These are phyloP conservation scores for Suillus plorans DNA, from an alignment of 768 basidiomycete species.

Conservation along the genomic window DNA sequence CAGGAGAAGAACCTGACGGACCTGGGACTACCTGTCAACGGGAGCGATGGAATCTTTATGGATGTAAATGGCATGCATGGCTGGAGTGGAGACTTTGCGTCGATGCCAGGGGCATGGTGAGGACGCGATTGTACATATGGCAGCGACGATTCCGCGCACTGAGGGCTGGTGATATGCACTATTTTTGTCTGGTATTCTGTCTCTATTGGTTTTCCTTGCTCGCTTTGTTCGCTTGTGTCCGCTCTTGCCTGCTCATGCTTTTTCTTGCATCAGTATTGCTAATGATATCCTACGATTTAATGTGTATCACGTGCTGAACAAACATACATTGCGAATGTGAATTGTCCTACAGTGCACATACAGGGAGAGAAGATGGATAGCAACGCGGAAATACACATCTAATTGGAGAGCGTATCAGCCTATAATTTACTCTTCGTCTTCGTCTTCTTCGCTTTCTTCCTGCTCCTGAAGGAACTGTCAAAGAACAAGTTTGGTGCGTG, in stretches of 20 bases:
- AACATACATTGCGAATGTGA: slow-evolving; percentile 1
- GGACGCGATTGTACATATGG: slow-evolving; percentile 12
- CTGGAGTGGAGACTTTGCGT: slow-evolving; percentile 73
- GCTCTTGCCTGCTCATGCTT: neutral
- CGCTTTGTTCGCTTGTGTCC: neutral
- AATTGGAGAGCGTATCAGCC: neutral
- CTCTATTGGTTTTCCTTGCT: neutral
- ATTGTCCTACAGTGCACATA: neutral
- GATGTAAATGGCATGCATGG: slow-evolving; percentile 69
- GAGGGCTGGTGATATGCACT: neutral
- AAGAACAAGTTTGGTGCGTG: slow-evolving; percentile 33
- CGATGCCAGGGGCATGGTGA: slow-evolving; percentile 87
- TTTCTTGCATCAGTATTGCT: slow-evolving; percentile 5
- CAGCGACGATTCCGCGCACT: neutral
- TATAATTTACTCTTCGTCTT: slow-evolving; percentile 37
- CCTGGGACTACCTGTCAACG: slow-evolving; percentile 88
- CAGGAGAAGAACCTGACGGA: slow-evolving; percentile 92
- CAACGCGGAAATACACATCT: neutral
- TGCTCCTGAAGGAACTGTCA: slow-evolving; percentile 86
- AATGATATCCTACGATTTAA: neutral
- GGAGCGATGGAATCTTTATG: slow-evolving; percentile 88
- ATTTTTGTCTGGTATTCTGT: neutral
- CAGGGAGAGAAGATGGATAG: neutral
- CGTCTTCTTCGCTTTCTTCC: slow-evolving; percentile 75
- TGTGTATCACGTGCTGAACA: slow-evolving; percentile 4